A percentile compares a stretch with the other conserved stretches of the same genome.
Evolutionary conservation across 176 grass and related monocot genomes (phyloP).

Genomic region (Triticum urartu): DNA sequence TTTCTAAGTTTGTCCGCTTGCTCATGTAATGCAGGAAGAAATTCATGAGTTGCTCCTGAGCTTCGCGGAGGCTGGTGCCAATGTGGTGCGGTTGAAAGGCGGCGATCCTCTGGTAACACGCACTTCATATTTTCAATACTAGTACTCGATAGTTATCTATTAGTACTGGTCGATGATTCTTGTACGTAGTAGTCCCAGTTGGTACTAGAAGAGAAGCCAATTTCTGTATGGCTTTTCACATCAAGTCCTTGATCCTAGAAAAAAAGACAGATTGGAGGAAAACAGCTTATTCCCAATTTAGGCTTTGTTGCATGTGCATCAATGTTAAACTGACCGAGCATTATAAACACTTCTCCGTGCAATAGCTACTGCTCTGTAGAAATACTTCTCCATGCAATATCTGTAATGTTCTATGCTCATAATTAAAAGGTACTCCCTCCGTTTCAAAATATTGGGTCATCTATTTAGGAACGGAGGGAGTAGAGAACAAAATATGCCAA

Average conservation of each 20-base stretch:
- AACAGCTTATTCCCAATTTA: background rate
- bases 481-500: background rate
- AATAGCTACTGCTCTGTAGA: background rate
- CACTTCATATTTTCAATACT: background rate
- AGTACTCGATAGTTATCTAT: background rate
- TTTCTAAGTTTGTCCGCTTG: background rate
- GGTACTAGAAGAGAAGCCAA: background rate
- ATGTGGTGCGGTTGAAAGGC: constrained; percentile 93
- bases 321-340: background rate
- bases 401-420: background rate
- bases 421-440: background rate
- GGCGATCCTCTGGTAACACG: constrained; percentile 86
- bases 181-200: background rate
- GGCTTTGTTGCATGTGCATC: background rate
- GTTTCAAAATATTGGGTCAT: too few species aligned
- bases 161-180: background rate
- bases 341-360: background rate
- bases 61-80: constrained; percentile 93
- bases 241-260: background rate
- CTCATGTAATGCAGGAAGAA: constrained; percentile 66
- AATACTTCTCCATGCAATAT: background rate
- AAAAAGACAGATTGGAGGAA: background rate
- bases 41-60: constrained; percentile 92
- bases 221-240: background rate
- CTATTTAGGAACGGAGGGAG: too few species aligned